Conservation (phyloP, 305 asterid genomes). For the Fraxinus paxiana region DNA sequence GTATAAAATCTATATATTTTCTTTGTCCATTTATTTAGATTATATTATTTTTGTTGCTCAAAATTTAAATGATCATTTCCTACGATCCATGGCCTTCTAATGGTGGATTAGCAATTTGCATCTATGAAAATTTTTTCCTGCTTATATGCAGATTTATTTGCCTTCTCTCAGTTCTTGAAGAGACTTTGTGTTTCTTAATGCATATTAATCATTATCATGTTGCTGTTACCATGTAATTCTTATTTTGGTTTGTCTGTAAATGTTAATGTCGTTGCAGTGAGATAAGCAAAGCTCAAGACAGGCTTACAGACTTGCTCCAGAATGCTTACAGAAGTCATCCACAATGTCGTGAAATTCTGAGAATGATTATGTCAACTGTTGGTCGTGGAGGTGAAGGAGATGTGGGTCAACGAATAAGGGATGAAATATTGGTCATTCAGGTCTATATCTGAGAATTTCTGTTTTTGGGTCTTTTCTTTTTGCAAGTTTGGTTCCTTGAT, state of each 20-base stretch:
- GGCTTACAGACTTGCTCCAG: constrained; percentile 87
- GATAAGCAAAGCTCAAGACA: constrained; percentile 96
- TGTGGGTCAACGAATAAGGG: constrained; percentile 98
- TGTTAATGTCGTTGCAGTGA: constrained; percentile 52
- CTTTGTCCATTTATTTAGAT: constrained; percentile 14
- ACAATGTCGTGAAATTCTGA: constrained; percentile 67
- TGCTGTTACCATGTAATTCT: background rate
- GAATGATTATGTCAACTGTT: constrained; percentile 94
- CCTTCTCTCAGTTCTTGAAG: constrained; percentile 18
- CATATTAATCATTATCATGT: background rate
- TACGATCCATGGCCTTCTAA: constrained; percentile 1
- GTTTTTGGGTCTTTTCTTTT: background rate
- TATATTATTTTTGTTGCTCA: constrained; percentile 1
- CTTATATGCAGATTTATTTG: constrained; percentile 4
- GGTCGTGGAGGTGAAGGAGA: constrained; percentile 99
- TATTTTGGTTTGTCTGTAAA: constrained; percentile 10
- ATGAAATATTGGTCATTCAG: constrained; percentile 95
- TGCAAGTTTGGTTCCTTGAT: constrained; percentile 1
- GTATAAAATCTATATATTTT: constrained; percentile 38
- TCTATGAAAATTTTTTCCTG: background rate
- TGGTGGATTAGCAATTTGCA: constrained; percentile 8
- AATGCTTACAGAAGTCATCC: constrained; percentile 56
- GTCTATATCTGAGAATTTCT: constrained; percentile 32
- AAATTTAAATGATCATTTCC: background rate
- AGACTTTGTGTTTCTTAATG: background rate